These are phyloP conservation scores for Colletotrichum cuscutae DNA, from an alignment of 2,329 filamentous ascomycete species.

Conservation along the genomic window DNA sequence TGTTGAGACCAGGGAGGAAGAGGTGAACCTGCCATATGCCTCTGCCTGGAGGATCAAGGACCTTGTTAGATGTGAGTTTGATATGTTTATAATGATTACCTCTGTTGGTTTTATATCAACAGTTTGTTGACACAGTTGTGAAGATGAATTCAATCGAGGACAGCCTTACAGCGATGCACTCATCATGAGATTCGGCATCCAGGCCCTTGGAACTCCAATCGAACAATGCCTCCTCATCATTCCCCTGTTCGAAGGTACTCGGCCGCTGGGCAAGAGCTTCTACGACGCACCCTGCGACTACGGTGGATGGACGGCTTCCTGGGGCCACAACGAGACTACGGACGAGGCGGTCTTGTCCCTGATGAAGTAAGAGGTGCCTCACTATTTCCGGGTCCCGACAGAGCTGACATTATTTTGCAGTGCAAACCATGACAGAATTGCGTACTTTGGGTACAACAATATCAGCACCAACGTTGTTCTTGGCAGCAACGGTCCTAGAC, in stretches of 20 bases:
- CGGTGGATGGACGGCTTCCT: slow-evolving; percentile 43
- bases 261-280: slow-evolving; percentile 40
- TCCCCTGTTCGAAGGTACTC: slow-evolving; percentile 3
- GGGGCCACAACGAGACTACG: slow-evolving; percentile 42
- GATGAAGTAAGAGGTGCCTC: slow-evolving; percentile 44
- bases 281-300: slow-evolving; percentile 38
- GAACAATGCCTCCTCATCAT: slow-evolving; percentile 36
- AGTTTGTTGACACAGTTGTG: background rate
- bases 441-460: slow-evolving; percentile 29
- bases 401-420: background rate
- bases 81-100: too few species aligned
- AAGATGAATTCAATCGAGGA: background rate
- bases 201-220: background rate
- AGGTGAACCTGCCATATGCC: slow-evolving; percentile 8
- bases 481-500: slow-evolving; percentile 13
- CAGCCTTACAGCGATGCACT: background rate
- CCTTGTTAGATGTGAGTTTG: slow-evolving; percentile 26
- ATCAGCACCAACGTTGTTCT: slow-evolving; percentile 24
- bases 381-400: too few species aligned
- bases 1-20: background rate
- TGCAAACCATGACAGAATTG: background rate
- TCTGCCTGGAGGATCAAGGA: slow-evolving; percentile 30
- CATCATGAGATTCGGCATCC: background rate
- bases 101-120: background rate
- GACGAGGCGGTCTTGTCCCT: slow-evolving; percentile 45